Conservation (phyloP, 331 rosid species). For the Quercus tomentella region DNA sequence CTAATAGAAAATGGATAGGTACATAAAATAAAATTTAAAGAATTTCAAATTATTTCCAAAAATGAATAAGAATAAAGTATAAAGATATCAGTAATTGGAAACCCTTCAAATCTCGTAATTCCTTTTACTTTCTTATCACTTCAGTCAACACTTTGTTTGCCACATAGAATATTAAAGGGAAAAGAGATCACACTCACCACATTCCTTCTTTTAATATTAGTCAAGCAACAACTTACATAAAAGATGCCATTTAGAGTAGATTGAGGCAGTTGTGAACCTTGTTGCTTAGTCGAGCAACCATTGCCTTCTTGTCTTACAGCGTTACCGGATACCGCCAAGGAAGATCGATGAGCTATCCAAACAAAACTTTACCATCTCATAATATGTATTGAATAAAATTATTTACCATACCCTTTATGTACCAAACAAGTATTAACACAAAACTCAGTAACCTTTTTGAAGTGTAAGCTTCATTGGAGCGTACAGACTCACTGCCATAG, state of each 20-base stretch:
- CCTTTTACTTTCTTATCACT: background rate
- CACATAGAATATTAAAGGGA: background rate
- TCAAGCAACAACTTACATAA: constrained; percentile 3
- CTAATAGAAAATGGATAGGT: background rate
- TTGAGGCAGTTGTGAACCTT: no score
- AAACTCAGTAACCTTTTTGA: constrained; percentile 15
- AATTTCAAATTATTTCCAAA: background rate
- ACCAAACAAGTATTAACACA: constrained; percentile 5
- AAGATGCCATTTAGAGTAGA: background rate
- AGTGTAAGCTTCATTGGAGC: constrained; percentile 16
- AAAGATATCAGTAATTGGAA: background rate
- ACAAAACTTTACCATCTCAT: background rate
- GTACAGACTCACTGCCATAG: constrained; percentile 71
- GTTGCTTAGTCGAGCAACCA: no score
- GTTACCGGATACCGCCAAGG: no score
- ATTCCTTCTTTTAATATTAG: background rate
- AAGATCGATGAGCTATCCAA: no score
- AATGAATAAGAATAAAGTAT: background rate
- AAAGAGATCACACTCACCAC: background rate
- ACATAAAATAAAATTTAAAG: background rate
- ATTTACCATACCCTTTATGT: background rate
- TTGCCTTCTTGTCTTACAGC: no score
- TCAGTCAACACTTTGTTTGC: background rate
- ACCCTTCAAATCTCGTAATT: background rate
- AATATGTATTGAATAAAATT: background rate